Base-by-base conservation (phyloP, 257 asterid genomes). In the Galeopsis tetrahit region DNA sequence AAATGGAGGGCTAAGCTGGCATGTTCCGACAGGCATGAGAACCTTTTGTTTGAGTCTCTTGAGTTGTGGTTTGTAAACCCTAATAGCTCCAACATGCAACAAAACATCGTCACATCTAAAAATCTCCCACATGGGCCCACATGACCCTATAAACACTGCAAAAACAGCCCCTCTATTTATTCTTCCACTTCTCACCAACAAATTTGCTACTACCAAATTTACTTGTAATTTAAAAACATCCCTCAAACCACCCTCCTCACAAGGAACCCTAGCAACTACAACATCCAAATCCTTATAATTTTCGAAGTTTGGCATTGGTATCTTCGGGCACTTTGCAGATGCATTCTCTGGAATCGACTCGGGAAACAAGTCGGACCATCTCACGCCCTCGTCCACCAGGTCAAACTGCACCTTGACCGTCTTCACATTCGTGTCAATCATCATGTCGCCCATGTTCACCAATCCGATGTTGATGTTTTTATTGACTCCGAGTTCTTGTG, bases 41-140 rank as follows among this genome's bases (percentile, higher is more conserved):
- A 86, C 57, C 73, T 82, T 84, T 21, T 87, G 84, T 59, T 73
- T 80, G n/a, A 92, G 63, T 78, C 72, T 85, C 49, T 62, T 43
- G 60, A 83, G 11, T 1, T 82, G 76, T 5, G 97, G 96, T 55
- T 64, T 85, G 69, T 87, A 90, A 38, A 90, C 62, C 78, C 87
- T 69, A 57, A 73, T 74, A 73, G 78, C 55, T 4, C 84, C 88
- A 40, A 68, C 82, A 43, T 77, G 65, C 80, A 81, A 82, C 67
- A 90, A 46, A n/a, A 92, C 63, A 67, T 90, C 96, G 80, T 92
- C 93, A 83, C 97, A 92, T 48, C 82, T 76, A 60, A 92, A 92
- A 3, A 90, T 78, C 80, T 90, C 98, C 91, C 83, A 76, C 97
- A 92, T 88, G 0, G 96, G 90, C 2, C 73, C 83, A 79, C 91